Evolutionary conservation across 2,329 filamentous ascomycete species (phyloP), one percentile per base, ranked within the genome.

Genomic region (Lasiodiplodia gonubiensis): DNA sequence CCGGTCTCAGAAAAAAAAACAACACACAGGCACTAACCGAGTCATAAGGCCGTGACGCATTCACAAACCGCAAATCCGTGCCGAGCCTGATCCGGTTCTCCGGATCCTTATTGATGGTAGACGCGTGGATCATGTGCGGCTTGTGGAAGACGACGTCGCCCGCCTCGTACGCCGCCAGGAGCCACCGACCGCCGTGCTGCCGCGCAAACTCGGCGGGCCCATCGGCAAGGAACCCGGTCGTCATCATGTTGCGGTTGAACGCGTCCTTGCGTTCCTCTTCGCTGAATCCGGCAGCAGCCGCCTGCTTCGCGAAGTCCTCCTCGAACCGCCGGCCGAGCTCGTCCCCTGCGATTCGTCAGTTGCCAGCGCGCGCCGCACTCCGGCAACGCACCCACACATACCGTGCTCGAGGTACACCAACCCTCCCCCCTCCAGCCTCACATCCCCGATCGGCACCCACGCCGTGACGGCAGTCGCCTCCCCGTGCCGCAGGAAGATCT

Each of bases 221-320:
- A 35, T 87, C 82, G 12, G 82, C 82, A 1, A 89, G 78, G 37
- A 88, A 73, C 0, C 86, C 86, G 0, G 80, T 85, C 0, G 79
- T 77, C 78, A 88, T 85, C 86, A 89, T 89, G 70, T 88, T 88
- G 23, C 80, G 78, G 70, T 89, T 89, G 73, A 78, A 79, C 2
- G 74, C 76, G 51, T 73, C 71, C 54, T 73, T 77, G 1, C 80
- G 78, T 71, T 89, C 83, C 68, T 86, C 83, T 0, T 87, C 84
- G 0, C 77, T 82, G 66, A 89, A 69, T 0, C 85, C 85, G 8
- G 78, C 78, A 52, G 79, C 78, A 68, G 77, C 81, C 2, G 86
- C 86, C 68, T 82, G 84, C 2, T 65, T 70, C 1, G 78, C 79
- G 71, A 88, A 88, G 2, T 81, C 78, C 12, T 77, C 74, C 70